A percentile compares a stretch with the other conserved stretches of the same genome.
Conservation (phyloP, 805 yeast genomes). For the Suhomyces tanzawaensis region DNA sequence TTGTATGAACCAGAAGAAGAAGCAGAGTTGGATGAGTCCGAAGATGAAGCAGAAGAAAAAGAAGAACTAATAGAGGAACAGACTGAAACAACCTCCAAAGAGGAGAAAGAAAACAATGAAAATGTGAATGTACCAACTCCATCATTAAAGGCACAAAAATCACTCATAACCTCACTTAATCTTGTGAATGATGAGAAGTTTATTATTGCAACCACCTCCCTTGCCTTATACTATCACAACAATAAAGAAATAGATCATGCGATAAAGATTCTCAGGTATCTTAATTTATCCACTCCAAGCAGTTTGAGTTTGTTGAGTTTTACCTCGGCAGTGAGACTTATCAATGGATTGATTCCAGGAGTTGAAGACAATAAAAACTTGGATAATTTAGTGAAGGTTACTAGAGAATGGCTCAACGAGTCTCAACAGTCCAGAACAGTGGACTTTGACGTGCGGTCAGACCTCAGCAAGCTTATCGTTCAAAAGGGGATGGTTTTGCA, state of each 20-base stretch:
- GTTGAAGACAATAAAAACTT: constrained; percentile 22
- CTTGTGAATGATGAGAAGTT: constrained; percentile 34
- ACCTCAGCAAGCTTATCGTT: constrained; percentile 29
- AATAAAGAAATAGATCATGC: constrained; percentile 18
- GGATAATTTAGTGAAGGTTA: constrained; percentile 25
- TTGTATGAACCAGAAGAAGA: not conserved
- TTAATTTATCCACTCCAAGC: constrained; percentile 16
- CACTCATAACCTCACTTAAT: constrained; percentile 30
- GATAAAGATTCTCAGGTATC: constrained; percentile 22
- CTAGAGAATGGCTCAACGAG: constrained; percentile 32
- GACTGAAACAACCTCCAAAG: not conserved
- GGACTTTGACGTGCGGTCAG: constrained; percentile 22
- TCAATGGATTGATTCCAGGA: constrained; percentile 16
- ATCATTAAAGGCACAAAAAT: constrained; percentile 12
- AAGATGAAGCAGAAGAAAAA: constrained; percentile 2
- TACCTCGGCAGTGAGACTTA: constrained; percentile 27
- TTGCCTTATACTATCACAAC: constrained; percentile 21
- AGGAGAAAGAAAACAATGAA: not conserved
- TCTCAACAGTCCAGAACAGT: constrained; percentile 16
- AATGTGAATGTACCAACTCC: not conserved
- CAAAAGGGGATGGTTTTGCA: constrained; percentile 31
- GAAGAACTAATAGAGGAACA: constrained; percentile 1
- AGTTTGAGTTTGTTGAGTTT: constrained; percentile 31
- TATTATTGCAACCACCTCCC: constrained; percentile 27
- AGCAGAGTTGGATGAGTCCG: constrained; percentile 7